Conservation (phyloP, 1,284 basidiomycete species). For the Bondarzewia mesenterica region DNA sequence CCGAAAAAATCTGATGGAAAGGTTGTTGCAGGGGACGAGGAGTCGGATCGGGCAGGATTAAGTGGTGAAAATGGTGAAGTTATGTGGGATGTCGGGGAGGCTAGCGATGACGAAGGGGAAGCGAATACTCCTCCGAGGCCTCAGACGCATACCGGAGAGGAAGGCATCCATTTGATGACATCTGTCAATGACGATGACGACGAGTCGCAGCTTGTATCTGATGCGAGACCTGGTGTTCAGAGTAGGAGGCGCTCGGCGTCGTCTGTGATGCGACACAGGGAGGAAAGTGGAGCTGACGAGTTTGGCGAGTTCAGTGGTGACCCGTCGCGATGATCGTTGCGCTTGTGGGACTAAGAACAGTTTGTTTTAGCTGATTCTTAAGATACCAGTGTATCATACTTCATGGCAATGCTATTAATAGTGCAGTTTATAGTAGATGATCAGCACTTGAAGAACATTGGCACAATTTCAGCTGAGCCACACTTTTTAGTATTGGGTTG, state of each 20-base stretch:
- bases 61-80: slow-evolving; percentile 2
- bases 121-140: slow-evolving; percentile 1
- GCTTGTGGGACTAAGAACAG: too few species aligned
- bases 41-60: neutral
- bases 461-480: too few species aligned
- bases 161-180: slow-evolving; percentile 11
- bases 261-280: slow-evolving; percentile 7
- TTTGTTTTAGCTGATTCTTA: too few species aligned
- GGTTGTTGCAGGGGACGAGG: slow-evolving; percentile 3
- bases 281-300: slow-evolving; percentile 15
- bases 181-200: slow-evolving; percentile 7
- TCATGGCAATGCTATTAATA: too few species aligned
- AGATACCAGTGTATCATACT: too few species aligned
- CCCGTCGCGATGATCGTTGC: too few species aligned
- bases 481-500: too few species aligned
- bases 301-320: slow-evolving; percentile 21
- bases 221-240: neutral
- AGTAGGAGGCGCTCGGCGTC: slow-evolving; percentile 11
- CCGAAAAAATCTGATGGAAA: slow-evolving; percentile 8
- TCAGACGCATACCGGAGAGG: slow-evolving; percentile 9
- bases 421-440: too few species aligned
- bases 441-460: too few species aligned
- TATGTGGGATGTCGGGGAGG: slow-evolving; percentile 15
- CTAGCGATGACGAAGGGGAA: slow-evolving; percentile 14
- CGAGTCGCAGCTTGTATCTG: neutral